Evolutionary conservation across 257 asterid species (phyloP), one percentile per base, ranked within the genome.

Genomic region (Plantago ovata): DNA sequence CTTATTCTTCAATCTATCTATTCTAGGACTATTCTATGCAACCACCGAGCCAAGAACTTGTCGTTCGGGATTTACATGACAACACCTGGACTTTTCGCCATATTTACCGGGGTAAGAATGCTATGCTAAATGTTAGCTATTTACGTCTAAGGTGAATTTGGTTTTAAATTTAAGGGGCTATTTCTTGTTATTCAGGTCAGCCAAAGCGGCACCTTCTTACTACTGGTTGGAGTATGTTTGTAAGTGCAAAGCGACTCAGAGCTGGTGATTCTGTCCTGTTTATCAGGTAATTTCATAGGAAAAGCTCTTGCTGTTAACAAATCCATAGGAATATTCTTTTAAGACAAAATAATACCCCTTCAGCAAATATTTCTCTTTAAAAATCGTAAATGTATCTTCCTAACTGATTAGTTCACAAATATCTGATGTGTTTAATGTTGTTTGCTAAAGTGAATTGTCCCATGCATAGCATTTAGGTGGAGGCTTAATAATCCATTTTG

Each of bases 171-270:
- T 28, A 28, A 28, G 32, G 48, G 12, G 10, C 39, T 63, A 23
- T 44, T 70, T 28, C 11, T 67, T 56, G 10, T 21, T 68, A 55
- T 81, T 36, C 63, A 92, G 98, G 98, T 72, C 98, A 88, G 79
- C 98, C 98, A 1, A 92, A 85, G 71, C 69, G 96, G 51, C 98
- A 92, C 80, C 94, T 92, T 58, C 87, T 92, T 13, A 92, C 98
- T 11, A 88, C 98, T 6, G 96, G 98, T 20, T 92, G 98, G 98
- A 92, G 98, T 71, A 85, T 92, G 96, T 92, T 92, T 64, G 93
- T 92, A 41, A 95, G 98, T 28, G 89, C 95, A 36, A 92, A 92
- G 74, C 74, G 98, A 58, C 98, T 92, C 46, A 75, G 86, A 75
- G 95, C 98, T 9, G 98, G 98, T 6, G 98, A 92, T 68, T 73